Percentiles rank a stretch among this genome's conserved stretches.
These are phyloP conservation scores for Diplodia seriata DNA, from an alignment of 2,329 filamentous ascomycete species.

Conservation along the genomic window DNA sequence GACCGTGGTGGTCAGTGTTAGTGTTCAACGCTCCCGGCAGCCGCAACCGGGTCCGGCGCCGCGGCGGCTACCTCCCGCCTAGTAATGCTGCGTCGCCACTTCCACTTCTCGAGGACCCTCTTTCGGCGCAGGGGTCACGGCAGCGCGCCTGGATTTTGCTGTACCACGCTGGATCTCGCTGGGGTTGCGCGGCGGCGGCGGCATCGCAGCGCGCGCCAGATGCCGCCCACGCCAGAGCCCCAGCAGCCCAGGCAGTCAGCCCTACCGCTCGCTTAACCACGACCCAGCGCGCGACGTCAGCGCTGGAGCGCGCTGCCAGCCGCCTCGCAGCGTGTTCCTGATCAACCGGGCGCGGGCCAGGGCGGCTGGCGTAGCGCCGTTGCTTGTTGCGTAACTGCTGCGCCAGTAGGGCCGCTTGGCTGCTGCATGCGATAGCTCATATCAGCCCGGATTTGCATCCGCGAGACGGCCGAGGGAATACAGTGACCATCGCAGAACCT, in stretches of 20 bases:
- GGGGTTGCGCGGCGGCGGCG: conserved; percentile 27
- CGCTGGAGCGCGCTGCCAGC: not conserved
- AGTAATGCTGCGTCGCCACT: not conserved
- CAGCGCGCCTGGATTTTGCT: not conserved
- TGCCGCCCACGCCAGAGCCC: conserved; percentile 3
- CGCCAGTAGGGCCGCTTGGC: conserved; percentile 17
- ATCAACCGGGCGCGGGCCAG: not conserved
- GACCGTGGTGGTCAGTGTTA: not conserved
- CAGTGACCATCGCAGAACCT: conserved; percentile 24
- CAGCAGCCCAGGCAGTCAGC: not conserved
- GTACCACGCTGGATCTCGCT: conserved; percentile 22
- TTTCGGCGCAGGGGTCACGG: not conserved
- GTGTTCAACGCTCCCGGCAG: conserved; percentile 8
- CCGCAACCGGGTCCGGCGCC: conserved; percentile 3
- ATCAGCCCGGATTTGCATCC: conserved; percentile 28
- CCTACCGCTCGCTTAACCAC: conserved; percentile 4
- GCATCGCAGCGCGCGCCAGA: not conserved
- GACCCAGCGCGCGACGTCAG: not conserved
- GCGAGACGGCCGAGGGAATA: conserved; percentile 19
- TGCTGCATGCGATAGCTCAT: conserved; percentile 31
- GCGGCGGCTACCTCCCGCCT: not conserved
- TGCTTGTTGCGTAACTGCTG: conserved; percentile 27
- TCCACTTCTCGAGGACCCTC: not conserved
- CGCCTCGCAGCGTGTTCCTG: conserved; percentile 14
- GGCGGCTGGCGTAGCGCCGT: conserved; percentile 5